Evolutionary conservation across 495 filamentous ascomycete species (phyloP).

Genomic region (Polyplosphaeria fusca): DNA sequence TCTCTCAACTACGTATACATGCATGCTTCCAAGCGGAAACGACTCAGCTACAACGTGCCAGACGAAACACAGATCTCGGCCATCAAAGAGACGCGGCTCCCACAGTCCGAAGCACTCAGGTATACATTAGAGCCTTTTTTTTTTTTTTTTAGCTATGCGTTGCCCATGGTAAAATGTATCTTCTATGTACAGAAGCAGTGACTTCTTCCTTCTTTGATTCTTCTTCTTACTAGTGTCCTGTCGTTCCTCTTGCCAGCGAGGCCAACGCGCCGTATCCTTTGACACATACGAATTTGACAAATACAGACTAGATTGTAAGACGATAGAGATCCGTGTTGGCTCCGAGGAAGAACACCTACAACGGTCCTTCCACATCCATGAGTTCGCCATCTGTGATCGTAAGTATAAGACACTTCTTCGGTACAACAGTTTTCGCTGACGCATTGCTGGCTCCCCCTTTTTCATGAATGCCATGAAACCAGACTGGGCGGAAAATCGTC

Average conservation of each 20-base stretch:
- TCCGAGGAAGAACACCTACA: background rate
- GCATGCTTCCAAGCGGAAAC: background rate
- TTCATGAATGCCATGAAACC: constrained; percentile 24
- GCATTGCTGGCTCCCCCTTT: constrained; percentile 15
- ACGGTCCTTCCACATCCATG: constrained; percentile 18
- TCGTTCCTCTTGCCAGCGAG: too few relatives aligned
- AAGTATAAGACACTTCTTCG: too few relatives aligned
- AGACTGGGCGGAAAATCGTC: constrained; percentile 5
- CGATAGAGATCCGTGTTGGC: background rate
- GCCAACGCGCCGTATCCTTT: too few relatives aligned
- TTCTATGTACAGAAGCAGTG: too few relatives aligned
- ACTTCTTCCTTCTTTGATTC: too few relatives aligned
- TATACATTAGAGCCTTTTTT: too few relatives aligned
- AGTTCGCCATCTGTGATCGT: constrained; percentile 14
- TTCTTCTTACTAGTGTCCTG: too few relatives aligned
- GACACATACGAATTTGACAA: too few relatives aligned
- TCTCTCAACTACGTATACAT: too few relatives aligned
- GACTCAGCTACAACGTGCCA: background rate
- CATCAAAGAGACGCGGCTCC: background rate
- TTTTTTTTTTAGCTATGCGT: too few relatives aligned
- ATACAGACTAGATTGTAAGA: background rate
- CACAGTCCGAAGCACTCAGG: background rate
- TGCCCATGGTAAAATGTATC: too few relatives aligned
- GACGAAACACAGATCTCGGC: background rate
- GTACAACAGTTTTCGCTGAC: too few relatives aligned